These are phyloP conservation scores for Talaromyces rugulosus DNA, from an alignment of 2,329 filamentous ascomycete genomes.

Conservation along the genomic window DNA sequence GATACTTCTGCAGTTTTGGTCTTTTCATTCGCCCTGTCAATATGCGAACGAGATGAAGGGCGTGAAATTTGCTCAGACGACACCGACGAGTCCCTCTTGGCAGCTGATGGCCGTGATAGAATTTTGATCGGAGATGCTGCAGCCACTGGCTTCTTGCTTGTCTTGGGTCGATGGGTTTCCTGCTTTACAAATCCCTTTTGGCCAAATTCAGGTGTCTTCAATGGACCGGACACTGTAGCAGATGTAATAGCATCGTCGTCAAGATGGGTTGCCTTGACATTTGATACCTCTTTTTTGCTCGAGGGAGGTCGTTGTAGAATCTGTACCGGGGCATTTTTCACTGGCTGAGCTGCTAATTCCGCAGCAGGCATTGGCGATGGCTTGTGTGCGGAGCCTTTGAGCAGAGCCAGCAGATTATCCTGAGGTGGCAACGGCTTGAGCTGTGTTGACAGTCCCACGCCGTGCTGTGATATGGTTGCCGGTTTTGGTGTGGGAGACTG, in stretches of 20 bases:
- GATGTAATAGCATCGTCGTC: constrained; percentile 24
- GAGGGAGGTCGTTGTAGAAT: constrained; percentile 28
- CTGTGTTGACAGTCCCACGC: constrained; percentile 10
- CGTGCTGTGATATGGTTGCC: constrained; percentile 16
- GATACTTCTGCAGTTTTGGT: constrained; percentile 23
- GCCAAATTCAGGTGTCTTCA: constrained; percentile 38
- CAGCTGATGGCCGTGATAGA: constrained; percentile 29
- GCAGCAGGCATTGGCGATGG: constrained; percentile 28
- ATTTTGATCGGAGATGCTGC: constrained; percentile 35
- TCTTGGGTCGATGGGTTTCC: constrained; percentile 21
- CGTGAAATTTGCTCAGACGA: constrained; percentile 13
- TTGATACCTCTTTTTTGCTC: constrained; percentile 14
- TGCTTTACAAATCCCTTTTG: constrained; percentile 24
- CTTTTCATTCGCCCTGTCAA: constrained; percentile 20
- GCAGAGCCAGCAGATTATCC: constrained; percentile 31
- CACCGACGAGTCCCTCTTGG: constrained; percentile 24
- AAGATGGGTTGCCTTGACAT: constrained; percentile 15
- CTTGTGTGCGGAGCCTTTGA: constrained; percentile 23
- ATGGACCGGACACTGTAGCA: constrained; percentile 37
- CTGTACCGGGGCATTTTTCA: constrained; percentile 28
- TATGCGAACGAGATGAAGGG: constrained; percentile 14
- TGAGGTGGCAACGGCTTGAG: constrained; percentile 34
- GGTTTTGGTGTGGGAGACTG: constrained; percentile 25
- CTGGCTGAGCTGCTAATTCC: constrained; percentile 45
- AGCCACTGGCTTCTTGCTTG: constrained; percentile 17